These are phyloP conservation scores for Lecanicillium sp. DNA, from an alignment of 2,329 filamentous ascomycete species.

Conservation along the genomic window DNA sequence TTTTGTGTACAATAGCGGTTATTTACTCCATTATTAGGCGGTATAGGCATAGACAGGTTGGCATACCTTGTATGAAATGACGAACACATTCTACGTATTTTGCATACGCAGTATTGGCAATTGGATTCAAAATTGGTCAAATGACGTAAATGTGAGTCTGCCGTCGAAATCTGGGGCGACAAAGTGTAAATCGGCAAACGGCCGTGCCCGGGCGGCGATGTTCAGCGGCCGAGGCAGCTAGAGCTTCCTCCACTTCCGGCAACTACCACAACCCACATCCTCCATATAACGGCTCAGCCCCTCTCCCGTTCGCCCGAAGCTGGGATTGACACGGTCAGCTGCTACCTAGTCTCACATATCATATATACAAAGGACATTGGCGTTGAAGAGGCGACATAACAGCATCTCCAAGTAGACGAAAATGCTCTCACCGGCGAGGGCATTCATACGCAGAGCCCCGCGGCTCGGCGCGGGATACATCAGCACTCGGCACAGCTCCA, in stretches of 20 bases:
- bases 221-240: constrained; percentile 10
- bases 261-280: constrained; percentile 11
- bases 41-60: neutral
- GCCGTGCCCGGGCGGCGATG: neutral
- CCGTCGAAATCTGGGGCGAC: neutral
- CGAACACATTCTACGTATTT: neutral
- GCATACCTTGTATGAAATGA: neutral
- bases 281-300: constrained; percentile 8
- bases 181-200: no score
- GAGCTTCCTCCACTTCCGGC: constrained; percentile 5
- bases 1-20: constrained; percentile 7
- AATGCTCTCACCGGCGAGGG: constrained; percentile 4
- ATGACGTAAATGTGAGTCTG: neutral
- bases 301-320: constrained; percentile 9
- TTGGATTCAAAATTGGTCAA: no score
- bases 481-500: neutral
- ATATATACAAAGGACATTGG: neutral
- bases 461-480: neutral
- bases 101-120: no score
- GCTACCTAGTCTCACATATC: no score
- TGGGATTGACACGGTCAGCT: neutral
- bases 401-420: no score
- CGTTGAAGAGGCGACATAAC: no score
- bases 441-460: neutral
- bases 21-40: neutral